Evolutionary conservation across 441 rosid genomes (phyloP).

Genomic region (Codiaeum variegatum): DNA sequence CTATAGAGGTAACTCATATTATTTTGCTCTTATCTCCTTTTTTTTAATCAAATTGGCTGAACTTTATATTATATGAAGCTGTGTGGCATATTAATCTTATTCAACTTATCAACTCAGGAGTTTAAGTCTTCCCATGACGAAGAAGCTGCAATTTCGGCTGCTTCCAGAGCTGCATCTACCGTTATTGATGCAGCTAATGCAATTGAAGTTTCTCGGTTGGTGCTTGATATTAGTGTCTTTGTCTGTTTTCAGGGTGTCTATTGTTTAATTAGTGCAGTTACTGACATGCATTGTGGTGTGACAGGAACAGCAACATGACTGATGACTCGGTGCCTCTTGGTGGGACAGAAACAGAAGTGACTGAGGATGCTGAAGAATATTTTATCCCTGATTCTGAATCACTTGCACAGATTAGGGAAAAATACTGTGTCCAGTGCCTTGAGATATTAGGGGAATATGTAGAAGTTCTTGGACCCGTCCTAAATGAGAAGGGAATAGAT

Average conservation of each 20-base stretch:
- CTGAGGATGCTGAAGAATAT: slow-evolving; percentile 59
- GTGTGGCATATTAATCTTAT: neutral
- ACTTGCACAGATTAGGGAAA: slow-evolving; percentile 83
- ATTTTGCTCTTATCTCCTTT: neutral
- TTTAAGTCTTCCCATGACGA: slow-evolving; percentile 58
- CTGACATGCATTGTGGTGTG: slow-evolving; percentile 27
- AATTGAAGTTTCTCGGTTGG: slow-evolving; percentile 77
- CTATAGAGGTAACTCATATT: slow-evolving; percentile 49
- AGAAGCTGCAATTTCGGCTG: slow-evolving; percentile 91
- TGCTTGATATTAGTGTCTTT: neutral
- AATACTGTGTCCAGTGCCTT: slow-evolving; percentile 89
- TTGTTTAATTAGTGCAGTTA: slow-evolving; percentile 17
- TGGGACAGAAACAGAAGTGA: slow-evolving; percentile 35
- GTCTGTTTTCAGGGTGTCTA: neutral
- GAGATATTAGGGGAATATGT: slow-evolving; percentile 90
- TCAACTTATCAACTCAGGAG: slow-evolving; percentile 46
- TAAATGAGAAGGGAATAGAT: slow-evolving; percentile 95
- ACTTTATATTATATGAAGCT: slow-evolving; percentile 14
- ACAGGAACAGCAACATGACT: slow-evolving; percentile 46
- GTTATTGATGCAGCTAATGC: slow-evolving; percentile 87
- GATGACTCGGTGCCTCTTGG: slow-evolving; percentile 41
- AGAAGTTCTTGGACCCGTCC: slow-evolving; percentile 95
- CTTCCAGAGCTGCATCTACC: slow-evolving; percentile 85
- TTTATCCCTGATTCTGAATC: slow-evolving; percentile 64
- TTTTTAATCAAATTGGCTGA: neutral